phyloP scores from a whole-genome alignment of 805 yeast species.

The Candida railenensis region DNA sequence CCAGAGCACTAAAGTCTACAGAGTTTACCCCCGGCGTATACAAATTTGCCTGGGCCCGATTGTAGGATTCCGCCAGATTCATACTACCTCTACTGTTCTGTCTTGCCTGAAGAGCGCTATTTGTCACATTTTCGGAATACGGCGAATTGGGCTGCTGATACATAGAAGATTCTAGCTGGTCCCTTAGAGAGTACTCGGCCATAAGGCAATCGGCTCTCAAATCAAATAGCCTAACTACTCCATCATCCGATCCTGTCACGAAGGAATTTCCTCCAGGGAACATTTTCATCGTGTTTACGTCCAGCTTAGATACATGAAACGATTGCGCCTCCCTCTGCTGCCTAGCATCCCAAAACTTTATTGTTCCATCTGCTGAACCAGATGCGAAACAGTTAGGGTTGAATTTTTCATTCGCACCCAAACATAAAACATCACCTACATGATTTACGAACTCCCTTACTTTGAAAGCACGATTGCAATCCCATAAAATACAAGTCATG shows the following conservation, averaged over 20 bases:
- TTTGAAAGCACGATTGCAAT: conserved; percentile 57
- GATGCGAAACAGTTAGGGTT: conserved; percentile 46
- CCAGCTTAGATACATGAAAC: conserved; percentile 58
- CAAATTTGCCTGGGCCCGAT: conserved; percentile 23
- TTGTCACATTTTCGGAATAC: background rate
- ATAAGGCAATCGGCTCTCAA: conserved; percentile 73
- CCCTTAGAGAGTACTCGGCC: conserved; percentile 41
- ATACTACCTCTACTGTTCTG: background rate
- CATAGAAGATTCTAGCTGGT: conserved; percentile 6
- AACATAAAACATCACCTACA: conserved; percentile 65
- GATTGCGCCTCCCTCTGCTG: conserved; percentile 47
- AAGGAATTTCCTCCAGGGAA: conserved; percentile 73
- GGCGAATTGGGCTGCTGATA: background rate
- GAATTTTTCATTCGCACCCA: conserved; percentile 25
- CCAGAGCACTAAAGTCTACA: conserved; percentile 70
- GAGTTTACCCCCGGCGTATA: conserved; percentile 73
- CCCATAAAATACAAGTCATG: conserved; percentile 79
- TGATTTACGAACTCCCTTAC: conserved; percentile 61
- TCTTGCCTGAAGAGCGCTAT: background rate
- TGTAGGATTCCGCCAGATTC: background rate
- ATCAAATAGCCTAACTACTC: conserved; percentile 67
- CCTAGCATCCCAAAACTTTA: conserved; percentile 66
- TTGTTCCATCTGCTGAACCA: conserved; percentile 68
- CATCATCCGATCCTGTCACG: conserved; percentile 79
- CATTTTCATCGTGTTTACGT: conserved; percentile 58